Evolutionary conservation across 2,329 filamentous ascomycete species (phyloP), one percentile per base, ranked within the genome.

Genomic region (Ophiostoma australiae): DNA sequence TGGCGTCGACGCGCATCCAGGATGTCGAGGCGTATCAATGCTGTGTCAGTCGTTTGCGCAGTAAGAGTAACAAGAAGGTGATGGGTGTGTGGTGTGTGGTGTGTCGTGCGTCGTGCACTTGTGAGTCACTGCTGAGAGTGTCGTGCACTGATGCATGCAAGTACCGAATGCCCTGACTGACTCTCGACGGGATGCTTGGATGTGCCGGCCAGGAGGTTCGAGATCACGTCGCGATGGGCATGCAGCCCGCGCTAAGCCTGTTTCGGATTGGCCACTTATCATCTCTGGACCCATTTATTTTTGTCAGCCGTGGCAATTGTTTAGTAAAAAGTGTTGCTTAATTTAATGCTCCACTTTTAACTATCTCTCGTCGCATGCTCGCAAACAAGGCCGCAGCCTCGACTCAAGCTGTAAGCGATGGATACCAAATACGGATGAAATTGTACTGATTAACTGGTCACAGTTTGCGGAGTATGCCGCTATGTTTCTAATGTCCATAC

Each of bases 211-310:
- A 69, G 35, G 72, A 65, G 58, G 67, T 68, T 69, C 61, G 71
- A 72, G 58, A 33, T 74, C 73, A 74, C 73, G 73, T 74, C 73
- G 73, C 73, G 73, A 74, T 74, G 72, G 27, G 27, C 11, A 70
- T 17, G 41, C 39, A 67, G 68, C 66, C 4, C 1, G 39, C 31
- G 35, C 72, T 71, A 74, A 35, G 69, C 72, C 27, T 0, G 1
- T 27, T 67, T 3, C 0, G 69, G 69, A 52, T 37, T 74, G 72
- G 72, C 11, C 39, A 44, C 4, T 31, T 55, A 33, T 33, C 58
- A 15, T 31, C 27, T 15, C 3, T 3, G 8, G 37, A 20, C 23
- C 48, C 20, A 20, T 39, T 31, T n/a, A 4, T 70, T 73, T 73
- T 73, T 72, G 72, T 72, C 73, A 74, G 70, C 71, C 73, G 69